Conservation (phyloP, 257 asterid genomes). For the Thymus mandschuricus region DNA sequence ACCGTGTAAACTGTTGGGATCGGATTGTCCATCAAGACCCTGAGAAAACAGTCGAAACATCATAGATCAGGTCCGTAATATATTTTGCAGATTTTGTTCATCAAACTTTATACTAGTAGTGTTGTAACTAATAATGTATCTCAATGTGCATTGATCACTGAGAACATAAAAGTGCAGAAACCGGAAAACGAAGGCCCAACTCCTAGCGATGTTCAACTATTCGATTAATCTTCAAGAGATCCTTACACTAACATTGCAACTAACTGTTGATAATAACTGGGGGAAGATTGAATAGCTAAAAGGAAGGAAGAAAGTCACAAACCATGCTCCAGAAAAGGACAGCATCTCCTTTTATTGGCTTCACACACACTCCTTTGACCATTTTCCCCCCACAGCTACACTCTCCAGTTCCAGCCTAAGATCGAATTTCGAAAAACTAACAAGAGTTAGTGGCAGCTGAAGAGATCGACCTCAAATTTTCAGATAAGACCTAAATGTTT, state of each 20-base stretch:
- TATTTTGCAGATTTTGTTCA: too few relatives aligned
- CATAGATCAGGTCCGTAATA: background rate
- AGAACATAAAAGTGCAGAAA: background rate
- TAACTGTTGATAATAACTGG: conserved; percentile 5
- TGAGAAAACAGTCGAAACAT: conserved; percentile 27
- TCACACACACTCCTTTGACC: conserved; percentile 73
- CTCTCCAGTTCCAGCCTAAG: conserved; percentile 71
- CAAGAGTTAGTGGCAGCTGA: conserved; percentile 16
- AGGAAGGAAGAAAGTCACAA: conserved; percentile 35
- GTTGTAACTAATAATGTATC: too few relatives aligned
- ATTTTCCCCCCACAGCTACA: conserved; percentile 85
- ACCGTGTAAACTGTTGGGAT: conserved; percentile 75
- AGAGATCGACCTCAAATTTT: background rate
- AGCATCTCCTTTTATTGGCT: conserved; percentile 83
- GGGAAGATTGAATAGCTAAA: background rate
- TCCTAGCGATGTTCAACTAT: background rate
- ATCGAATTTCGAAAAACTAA: conserved; percentile 27
- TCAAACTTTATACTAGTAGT: too few relatives aligned
- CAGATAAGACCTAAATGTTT: background rate
- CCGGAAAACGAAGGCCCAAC: background rate
- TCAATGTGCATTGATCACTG: too few relatives aligned
- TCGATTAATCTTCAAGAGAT: background rate
- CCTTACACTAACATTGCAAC: background rate
- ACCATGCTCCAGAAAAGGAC: conserved; percentile 98
- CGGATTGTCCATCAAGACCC: conserved; percentile 84